Conservation (phyloP, 2,329 filamentous ascomycete species). For the Phoma herbarum region DNA sequence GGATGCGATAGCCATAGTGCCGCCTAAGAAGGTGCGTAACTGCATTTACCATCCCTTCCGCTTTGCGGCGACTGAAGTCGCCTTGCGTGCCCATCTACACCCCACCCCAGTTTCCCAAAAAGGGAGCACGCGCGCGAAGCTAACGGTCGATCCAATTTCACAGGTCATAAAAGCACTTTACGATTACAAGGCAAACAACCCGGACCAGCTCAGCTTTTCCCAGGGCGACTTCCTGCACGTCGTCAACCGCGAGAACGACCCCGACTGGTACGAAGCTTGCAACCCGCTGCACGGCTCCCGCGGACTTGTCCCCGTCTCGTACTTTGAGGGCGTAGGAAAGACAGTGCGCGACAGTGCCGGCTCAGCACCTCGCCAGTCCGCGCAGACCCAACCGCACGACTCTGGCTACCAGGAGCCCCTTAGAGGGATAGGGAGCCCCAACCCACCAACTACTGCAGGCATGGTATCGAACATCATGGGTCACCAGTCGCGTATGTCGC, state of each 20-base stretch:
- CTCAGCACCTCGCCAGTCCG: conserved; percentile 53
- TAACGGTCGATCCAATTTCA: conserved; percentile 36
- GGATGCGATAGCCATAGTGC: conserved; percentile 85
- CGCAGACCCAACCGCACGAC: conserved; percentile 75
- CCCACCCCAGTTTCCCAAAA: conserved; percentile 25
- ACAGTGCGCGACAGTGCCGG: conserved; percentile 85
- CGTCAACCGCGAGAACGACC: conserved; percentile 92
- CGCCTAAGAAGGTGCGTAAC: conserved; percentile 82
- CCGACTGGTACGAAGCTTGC: conserved; percentile 98
- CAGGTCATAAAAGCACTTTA: conserved; percentile 98
- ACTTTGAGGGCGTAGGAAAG: conserved; percentile 91
- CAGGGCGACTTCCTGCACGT: conserved; percentile 99
- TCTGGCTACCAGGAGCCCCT: conserved; percentile 80
- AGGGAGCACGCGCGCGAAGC: conserved; percentile 33
- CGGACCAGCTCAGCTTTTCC: conserved; percentile 80
- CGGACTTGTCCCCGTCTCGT: conserved; percentile 90
- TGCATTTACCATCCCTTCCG: conserved; percentile 3
- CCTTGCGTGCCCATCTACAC: conserved; percentile 9
- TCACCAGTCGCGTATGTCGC: conserved; percentile 49
- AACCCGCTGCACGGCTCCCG: conserved; percentile 90
- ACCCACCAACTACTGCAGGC: conserved; percentile 36
- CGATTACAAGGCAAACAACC: conserved; percentile 84
- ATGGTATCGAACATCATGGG: conserved; percentile 33
- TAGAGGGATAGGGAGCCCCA: conserved; percentile 42
- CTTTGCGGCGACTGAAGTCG: conserved; percentile 8